These are phyloP conservation scores for Pseudoneurospora amorphoporcata DNA, from an alignment of 495 filamentous ascomycete species.

Conservation along the genomic window DNA sequence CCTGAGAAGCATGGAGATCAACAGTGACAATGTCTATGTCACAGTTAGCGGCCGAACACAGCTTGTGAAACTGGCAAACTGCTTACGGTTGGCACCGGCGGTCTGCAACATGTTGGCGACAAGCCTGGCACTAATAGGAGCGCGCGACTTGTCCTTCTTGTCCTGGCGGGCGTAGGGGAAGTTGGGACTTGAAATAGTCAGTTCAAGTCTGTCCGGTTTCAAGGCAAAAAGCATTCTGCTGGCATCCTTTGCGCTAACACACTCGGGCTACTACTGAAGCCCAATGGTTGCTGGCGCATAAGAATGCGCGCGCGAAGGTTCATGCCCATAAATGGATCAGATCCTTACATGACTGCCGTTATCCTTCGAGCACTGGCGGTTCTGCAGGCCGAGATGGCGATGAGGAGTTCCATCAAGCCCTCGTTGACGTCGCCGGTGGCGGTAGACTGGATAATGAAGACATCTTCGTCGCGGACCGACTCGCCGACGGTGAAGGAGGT, in stretches of 20 bases:
- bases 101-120: constrained; percentile 98
- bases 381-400: constrained; percentile 98
- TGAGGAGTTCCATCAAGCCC: constrained; percentile 94
- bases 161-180: constrained; percentile 99
- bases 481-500: constrained; percentile 95
- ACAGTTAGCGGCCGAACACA: constrained; percentile 47
- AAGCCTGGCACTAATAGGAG: constrained; percentile 82
- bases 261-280: background rate
- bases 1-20: constrained; percentile 68
- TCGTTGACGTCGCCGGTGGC: constrained; percentile 96
- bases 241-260: background rate
- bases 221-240: background rate
- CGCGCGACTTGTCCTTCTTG: constrained; percentile 88
- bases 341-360: constrained; percentile 26
- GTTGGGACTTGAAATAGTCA: constrained; percentile 89
- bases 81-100: constrained; percentile 67
- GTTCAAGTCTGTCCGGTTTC: constrained; percentile 66
- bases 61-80: background rate
- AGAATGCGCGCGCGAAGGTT: background rate
- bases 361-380: constrained; percentile 50
- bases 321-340: background rate
- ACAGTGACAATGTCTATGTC: constrained; percentile 81
- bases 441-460: constrained; percentile 95
- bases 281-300: background rate
- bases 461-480: constrained; percentile 94